Percentiles rank a stretch among this genome's conserved stretches.
phyloP scores from a whole-genome alignment of 441 rosid genomes.

The Populus tomentosa region DNA sequence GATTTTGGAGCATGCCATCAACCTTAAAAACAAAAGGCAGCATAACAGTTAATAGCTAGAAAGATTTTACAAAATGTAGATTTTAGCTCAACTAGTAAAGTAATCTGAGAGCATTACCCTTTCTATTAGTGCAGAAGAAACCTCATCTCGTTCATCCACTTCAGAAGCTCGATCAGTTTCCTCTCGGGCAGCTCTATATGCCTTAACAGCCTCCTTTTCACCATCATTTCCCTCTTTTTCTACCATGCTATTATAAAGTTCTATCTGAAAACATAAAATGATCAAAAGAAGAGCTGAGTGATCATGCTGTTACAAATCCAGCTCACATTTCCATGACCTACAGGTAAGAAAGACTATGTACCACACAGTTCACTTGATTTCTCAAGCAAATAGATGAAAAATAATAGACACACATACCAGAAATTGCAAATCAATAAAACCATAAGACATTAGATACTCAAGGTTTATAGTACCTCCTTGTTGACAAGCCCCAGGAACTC shows the following conservation, averaged over 20 bases:
- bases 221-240: constrained; percentile 60
- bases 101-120: constrained; percentile 32
- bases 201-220: constrained; percentile 61
- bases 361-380: neutral
- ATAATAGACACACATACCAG: neutral
- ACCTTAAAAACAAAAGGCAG: constrained; percentile 37
- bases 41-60: constrained; percentile 15
- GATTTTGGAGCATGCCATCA: constrained; percentile 81
- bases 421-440: neutral
- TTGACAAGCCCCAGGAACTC: constrained; percentile 80
- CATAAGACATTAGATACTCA: neutral
- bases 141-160: constrained; percentile 44
- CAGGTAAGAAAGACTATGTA: neutral
- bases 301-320: neutral
- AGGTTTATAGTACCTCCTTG: constrained; percentile 61
- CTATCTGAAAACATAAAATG: constrained; percentile 44
- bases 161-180: constrained; percentile 45
- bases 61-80: neutral
- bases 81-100: neutral
- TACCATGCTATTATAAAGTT: constrained; percentile 71
- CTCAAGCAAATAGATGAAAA: constrained; percentile 8
- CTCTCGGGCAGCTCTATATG: constrained; percentile 71
- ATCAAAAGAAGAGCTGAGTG: neutral
- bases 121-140: constrained; percentile 76
- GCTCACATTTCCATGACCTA: neutral